Percentiles rank a stretch among this genome's conserved stretches.
Evolutionary conservation across 1,284 basidiomycete genomes (phyloP).

Genomic region (Leccinum subspadiceum): DNA sequence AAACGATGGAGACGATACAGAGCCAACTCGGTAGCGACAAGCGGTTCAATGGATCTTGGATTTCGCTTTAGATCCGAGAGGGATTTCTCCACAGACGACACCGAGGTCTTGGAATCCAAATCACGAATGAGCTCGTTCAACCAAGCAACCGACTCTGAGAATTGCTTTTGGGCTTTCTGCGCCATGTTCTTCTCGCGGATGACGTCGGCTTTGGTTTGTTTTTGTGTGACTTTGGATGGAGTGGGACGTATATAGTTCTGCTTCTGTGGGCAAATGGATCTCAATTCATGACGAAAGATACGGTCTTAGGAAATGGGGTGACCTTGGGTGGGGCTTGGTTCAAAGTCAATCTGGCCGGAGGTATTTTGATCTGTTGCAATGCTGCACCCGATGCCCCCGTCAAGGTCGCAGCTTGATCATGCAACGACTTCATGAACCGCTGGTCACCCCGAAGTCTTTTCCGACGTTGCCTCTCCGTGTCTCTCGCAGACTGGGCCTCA

Average conservation of each 20-base stretch:
- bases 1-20: conserved; percentile 54
- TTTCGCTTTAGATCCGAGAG: conserved; percentile 40
- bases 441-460: conserved; percentile 47
- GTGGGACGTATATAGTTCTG: conserved; percentile 11
- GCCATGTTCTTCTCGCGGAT: conserved; percentile 30
- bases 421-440: conserved; percentile 53
- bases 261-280: conserved; percentile 11
- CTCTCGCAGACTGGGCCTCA: conserved; percentile 30
- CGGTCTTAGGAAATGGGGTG: not conserved
- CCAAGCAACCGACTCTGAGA: conserved; percentile 23
- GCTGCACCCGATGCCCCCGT: conserved; percentile 57
- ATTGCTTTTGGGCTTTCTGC: conserved; percentile 25
- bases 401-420: conserved; percentile 58
- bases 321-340: conserved; percentile 17
- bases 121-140: conserved; percentile 24
- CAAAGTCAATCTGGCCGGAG: conserved; percentile 31
- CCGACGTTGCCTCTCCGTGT: conserved; percentile 37
- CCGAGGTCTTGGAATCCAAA: conserved; percentile 33
- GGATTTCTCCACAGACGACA: conserved; percentile 20
- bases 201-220: conserved; percentile 25
- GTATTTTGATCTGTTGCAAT: conserved; percentile 54
- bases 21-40: conserved; percentile 48
- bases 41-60: conserved; percentile 38
- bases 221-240: conserved; percentile 16
- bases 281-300: not conserved